Base-by-base conservation (phyloP, 192 early-diverging fungal species). In the Coemansia sp. region DNA sequence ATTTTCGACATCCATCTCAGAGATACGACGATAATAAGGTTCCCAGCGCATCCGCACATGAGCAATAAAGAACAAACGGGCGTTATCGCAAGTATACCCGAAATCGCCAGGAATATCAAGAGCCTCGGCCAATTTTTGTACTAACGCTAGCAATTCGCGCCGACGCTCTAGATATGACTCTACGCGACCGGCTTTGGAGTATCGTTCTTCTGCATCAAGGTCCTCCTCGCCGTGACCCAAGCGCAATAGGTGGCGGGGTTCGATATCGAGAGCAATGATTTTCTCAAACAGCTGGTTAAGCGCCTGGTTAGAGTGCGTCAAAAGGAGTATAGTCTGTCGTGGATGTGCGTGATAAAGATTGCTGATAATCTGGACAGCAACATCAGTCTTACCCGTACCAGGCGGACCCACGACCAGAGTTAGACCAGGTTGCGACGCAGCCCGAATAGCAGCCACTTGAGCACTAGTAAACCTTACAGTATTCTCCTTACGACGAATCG, bases 281-380 rank as follows among this genome's bases (percentile, higher is more conserved):
- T 98, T 98, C 74, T 93, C 95, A 70, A 99, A 99, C 41, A 99
- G 86, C 62, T 99, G 97, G 82, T 98, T 98, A 40, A 99, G 84
- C n/a, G 97, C 97, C 76, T 98, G 96, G 76, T 99, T 99, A 44
- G 93, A 96, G 70, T 97, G 95, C 3, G 98, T 97, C 12, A 99
- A 84, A 4, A 99, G 76, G 22, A 99, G 86, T 15, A 91, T 98
- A 50, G 94, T 96, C 69, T 98, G 90, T 13, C 88, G 80, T 1
- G 95, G 94, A 68, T 80, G 88, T 62, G 92, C 93, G 83, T 97
- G 95, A 73, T 99, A 99, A 40, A 98, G 77, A 66, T 97, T 98
- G 73, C 93, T 85, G 64, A 98, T 92, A 24, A 96, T 94, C 76
- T 99, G 96, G 11, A 96, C 98, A 1, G 98, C 96, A 3, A 96